Base-by-base conservation (phyloP, 2,329 filamentous ascomycete species). In the Neophaeococcomyces mojaviensis region DNA sequence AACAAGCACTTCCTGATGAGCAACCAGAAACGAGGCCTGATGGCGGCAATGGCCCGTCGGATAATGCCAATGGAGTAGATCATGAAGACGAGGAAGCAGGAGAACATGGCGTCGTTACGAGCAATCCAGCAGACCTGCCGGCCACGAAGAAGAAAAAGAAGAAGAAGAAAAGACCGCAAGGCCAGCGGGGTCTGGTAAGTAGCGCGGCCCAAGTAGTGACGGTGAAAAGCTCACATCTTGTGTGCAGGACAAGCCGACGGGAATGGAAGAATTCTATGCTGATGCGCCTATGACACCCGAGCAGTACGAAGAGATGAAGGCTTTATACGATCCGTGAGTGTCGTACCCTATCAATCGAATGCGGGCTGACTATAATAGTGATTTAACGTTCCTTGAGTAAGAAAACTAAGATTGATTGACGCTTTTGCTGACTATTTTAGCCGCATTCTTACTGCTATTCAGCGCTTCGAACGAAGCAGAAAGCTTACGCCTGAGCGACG, bases 381-480 rank as follows among this genome's bases (percentile, higher is more conserved):
- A 67, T 3, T 63, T 73, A 7, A 64, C 75, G 1, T 81, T 85
- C 53, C 60, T 71, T 30, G 73, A 79, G 82, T 84, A 69, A 65
- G 68, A 52, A 39, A 8, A 3, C 9, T 15, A 13, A 33, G 3
- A 4, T 3, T 20, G 9, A 34, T 16, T 31, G 4, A 19, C 28
- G 19, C 8, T 41, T 13, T 46, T 61, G 39, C 61, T 50, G 47
- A 40, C 33, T 2, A 34, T 4, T 20, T 33, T 49, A 85, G 84
- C 46, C 87, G 92, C 38, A 87, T 97, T 33, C 83, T 96, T 59
- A 77, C 82, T 20, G 92, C 87, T 38, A 84, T 97, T 45, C 81
- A 88, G 54, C 83, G 88, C 12, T 98, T 83, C 67, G 80, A 84
- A 51, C 73, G 78, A 30, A 84, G 82, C 38, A 84, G 89, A 26